phyloP scores from a whole-genome alignment of 257 asterid genomes.

The Solanum rostratum region DNA sequence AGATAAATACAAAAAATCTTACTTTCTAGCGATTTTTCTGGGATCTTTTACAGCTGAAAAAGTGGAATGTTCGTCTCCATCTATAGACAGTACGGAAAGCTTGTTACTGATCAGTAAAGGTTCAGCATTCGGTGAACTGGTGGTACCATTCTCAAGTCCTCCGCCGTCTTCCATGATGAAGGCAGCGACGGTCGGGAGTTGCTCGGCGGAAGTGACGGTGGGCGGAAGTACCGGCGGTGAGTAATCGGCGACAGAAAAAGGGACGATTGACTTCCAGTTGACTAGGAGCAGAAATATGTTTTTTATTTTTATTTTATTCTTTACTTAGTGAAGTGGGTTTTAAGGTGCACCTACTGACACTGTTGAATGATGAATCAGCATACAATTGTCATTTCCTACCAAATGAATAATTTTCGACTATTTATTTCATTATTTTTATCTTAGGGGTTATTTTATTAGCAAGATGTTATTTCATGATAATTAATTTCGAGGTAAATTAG shows the following conservation, averaged over 20 bases:
- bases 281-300: not conserved
- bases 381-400: not conserved
- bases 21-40: conserved; percentile 64
- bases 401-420: not conserved
- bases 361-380: not conserved
- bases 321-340: not conserved
- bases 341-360: not conserved
- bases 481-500: too few species aligned
- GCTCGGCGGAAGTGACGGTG: not conserved
- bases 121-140: not conserved
- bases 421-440: too few species aligned
- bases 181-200: not conserved
- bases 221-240: not conserved
- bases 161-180: conserved; percentile 39
- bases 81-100: conserved; percentile 20
- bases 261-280: conserved; percentile 19
- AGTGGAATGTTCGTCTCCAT: conserved; percentile 20
- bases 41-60: conserved; percentile 41
- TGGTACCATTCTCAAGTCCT: not conserved
- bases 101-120: conserved; percentile 6
- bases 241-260: not conserved
- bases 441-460: too few species aligned
- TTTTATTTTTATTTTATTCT: not conserved
- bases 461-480: too few species aligned
- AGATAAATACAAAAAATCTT: not conserved